phyloP scores from a whole-genome alignment of 1,284 basidiomycete genomes.

The Mycosarcoma mackinlayi region DNA sequence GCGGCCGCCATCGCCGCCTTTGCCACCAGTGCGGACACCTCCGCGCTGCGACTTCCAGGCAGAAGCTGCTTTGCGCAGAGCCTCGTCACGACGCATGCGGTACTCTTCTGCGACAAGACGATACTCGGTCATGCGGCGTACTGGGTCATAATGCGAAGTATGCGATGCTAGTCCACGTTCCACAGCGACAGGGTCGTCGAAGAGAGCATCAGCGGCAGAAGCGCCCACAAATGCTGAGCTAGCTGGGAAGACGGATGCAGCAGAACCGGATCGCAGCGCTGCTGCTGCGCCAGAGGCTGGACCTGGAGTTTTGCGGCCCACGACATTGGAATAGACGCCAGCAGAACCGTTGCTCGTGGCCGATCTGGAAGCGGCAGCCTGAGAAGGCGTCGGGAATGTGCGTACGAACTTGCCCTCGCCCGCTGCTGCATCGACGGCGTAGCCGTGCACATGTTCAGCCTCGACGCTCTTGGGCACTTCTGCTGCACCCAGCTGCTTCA shows the following conservation, averaged over 20 bases:
- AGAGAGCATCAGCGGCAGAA: conserved; percentile 4
- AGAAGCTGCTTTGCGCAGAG: conserved; percentile 60
- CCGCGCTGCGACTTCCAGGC: conserved; percentile 46
- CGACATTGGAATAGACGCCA: conserved; percentile 30
- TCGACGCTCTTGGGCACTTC: conserved; percentile 36
- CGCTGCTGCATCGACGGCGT: conserved; percentile 19
- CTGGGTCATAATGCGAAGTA: conserved; percentile 34
- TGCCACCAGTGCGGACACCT: conserved; percentile 34
- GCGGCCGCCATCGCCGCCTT: conserved; percentile 30
- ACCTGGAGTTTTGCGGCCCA: conserved; percentile 29
- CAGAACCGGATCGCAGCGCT: conserved; percentile 33
- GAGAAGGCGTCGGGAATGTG: conserved; percentile 40
- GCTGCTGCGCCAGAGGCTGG: conserved; percentile 30
- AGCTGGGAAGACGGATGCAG: conserved; percentile 51
- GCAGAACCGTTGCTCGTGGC: conserved; percentile 1
- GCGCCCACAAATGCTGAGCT: conserved; percentile 35
- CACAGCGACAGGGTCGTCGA: conserved; percentile 24
- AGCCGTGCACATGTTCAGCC: conserved; percentile 15
- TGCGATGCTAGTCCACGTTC: conserved; percentile 29
- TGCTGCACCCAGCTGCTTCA: conserved; percentile 24
- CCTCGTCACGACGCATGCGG: conserved; percentile 62
- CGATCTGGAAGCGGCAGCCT: conserved; percentile 15
- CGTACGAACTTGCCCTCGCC: conserved; percentile 23
- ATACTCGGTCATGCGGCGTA: conserved; percentile 49
- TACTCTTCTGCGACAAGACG: conserved; percentile 57